phyloP scores from a whole-genome alignment of 2,329 filamentous ascomycete species.

The Chrysoporthe cubensis region DNA sequence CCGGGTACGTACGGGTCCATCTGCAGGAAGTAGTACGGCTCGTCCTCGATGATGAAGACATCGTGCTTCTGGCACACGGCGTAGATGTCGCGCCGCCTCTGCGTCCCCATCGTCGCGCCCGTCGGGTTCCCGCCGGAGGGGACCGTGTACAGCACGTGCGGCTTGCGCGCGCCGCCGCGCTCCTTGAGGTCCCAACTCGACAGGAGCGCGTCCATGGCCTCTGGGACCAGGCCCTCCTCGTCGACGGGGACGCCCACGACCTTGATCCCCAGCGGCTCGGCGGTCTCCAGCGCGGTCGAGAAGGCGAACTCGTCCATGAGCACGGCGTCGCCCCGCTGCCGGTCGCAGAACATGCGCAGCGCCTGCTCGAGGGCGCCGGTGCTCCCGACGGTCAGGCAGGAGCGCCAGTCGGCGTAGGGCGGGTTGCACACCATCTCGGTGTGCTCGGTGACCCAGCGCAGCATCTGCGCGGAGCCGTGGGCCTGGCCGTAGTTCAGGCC shows the following conservation, averaged over 20 bases:
- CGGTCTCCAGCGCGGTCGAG: slow-evolving; percentile 68
- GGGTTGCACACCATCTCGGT: slow-evolving; percentile 88
- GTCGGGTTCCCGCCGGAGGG: slow-evolving; percentile 89
- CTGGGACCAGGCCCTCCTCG: slow-evolving; percentile 56
- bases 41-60: slow-evolving; percentile 85
- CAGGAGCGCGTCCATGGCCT: slow-evolving; percentile 56
- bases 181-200: slow-evolving; percentile 51
- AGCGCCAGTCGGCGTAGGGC: slow-evolving; percentile 88
- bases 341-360: slow-evolving; percentile 77
- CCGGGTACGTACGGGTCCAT: slow-evolving; percentile 72
- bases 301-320: slow-evolving; percentile 93
- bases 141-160: slow-evolving; percentile 62
- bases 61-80: slow-evolving; percentile 81
- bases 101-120: slow-evolving; percentile 74
- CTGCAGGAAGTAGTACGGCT: slow-evolving; percentile 94
- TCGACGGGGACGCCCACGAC: slow-evolving; percentile 57
- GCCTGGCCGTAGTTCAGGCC: slow-evolving; percentile 94
- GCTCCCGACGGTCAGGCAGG: slow-evolving; percentile 81
- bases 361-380: slow-evolving; percentile 85
- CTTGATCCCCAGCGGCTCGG: slow-evolving; percentile 56
- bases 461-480: slow-evolving; percentile 80
- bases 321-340: slow-evolving; percentile 72
- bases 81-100: slow-evolving; percentile 75
- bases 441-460: slow-evolving; percentile 92
- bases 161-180: slow-evolving; percentile 50